Evolutionary conservation across 208 protist genomes (phyloP).

Genomic region (Lotmaria passim): DNA sequence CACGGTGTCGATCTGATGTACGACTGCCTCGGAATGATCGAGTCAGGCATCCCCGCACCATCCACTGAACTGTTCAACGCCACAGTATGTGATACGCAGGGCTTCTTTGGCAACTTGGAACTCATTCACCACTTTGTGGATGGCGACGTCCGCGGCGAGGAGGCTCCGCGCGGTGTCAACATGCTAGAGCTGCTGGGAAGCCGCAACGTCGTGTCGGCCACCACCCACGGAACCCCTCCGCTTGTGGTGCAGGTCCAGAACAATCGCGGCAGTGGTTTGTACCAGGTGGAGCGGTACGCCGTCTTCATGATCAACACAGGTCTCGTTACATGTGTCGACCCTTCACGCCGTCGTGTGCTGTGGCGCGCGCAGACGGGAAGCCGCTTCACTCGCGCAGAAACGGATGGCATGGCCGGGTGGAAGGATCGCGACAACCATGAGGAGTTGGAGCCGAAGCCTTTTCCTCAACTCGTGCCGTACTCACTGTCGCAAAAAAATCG

Average conservation of each 20-base stretch:
- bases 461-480: constrained; percentile 79
- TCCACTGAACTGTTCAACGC: constrained; percentile 61
- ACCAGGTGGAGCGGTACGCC: constrained; percentile 77
- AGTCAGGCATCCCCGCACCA: constrained; percentile 56
- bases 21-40: constrained; percentile 78
- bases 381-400: constrained; percentile 41
- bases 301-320: constrained; percentile 88
- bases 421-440: constrained; percentile 18
- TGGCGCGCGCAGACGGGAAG: constrained; percentile 83
- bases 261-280: constrained; percentile 48
- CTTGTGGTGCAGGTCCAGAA: constrained; percentile 82
- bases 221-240: constrained; percentile 61
- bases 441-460: constrained; percentile 36
- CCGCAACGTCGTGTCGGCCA: constrained; percentile 58
- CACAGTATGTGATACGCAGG: constrained; percentile 84
- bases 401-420: constrained; percentile 41
- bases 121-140: constrained; percentile 84
- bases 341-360: constrained; percentile 68
- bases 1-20: constrained; percentile 66
- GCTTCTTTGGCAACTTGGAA: constrained; percentile 78
- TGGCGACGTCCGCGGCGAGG: constrained; percentile 65
- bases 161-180: constrained; percentile 47
- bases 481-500: constrained; percentile 55
- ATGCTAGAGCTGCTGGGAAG: constrained; percentile 87
- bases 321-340: constrained; percentile 84